Percentiles rank a stretch among this genome's conserved stretches.
These are phyloP conservation scores for Gamarada debralockiae DNA, from an alignment of 495 filamentous ascomycete genomes.

Conservation along the genomic window DNA sequence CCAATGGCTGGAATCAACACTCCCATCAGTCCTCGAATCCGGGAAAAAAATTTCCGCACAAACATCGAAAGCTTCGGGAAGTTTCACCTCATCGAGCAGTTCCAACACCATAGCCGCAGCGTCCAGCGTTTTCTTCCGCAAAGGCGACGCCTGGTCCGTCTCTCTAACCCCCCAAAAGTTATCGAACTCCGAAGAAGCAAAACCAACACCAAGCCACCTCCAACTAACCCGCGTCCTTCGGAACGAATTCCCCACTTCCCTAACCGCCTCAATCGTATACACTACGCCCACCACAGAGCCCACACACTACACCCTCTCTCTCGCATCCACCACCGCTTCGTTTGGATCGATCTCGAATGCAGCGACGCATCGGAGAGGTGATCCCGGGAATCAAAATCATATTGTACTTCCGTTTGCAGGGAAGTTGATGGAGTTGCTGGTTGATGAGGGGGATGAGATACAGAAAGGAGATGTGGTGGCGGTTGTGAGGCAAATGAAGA, in stretches of 20 bases:
- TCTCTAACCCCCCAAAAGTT: conserved; percentile 33
- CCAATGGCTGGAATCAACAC: conserved; percentile 51
- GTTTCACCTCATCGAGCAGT: not conserved
- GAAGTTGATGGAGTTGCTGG: conserved; percentile 53
- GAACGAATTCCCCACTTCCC: conserved; percentile 54
- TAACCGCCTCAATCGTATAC: conserved; percentile 53
- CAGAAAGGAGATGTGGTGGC: conserved; percentile 52
- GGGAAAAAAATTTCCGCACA: conserved; percentile 27
- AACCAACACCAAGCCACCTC: conserved; percentile 35
- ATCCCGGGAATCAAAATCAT: conserved; percentile 47
- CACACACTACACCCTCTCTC: conserved; percentile 39
- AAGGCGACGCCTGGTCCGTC: conserved; percentile 55
- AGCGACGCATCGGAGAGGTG: conserved; percentile 44
- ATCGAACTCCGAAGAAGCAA: conserved; percentile 10
- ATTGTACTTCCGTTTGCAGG: conserved; percentile 55
- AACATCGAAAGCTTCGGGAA: not conserved
- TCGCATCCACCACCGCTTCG: conserved; percentile 44
- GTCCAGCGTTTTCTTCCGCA: conserved; percentile 44
- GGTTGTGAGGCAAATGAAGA: conserved; percentile 65
- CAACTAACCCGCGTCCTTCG: conserved; percentile 47
- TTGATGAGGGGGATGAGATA: conserved; percentile 49
- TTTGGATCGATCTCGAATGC: conserved; percentile 42
- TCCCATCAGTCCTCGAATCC: conserved; percentile 33
- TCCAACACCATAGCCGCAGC: conserved; percentile 5
- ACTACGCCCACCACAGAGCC: conserved; percentile 37